Base-by-base conservation (phyloP, 78 protist species). In the Emiliania huxleyi region DNA sequence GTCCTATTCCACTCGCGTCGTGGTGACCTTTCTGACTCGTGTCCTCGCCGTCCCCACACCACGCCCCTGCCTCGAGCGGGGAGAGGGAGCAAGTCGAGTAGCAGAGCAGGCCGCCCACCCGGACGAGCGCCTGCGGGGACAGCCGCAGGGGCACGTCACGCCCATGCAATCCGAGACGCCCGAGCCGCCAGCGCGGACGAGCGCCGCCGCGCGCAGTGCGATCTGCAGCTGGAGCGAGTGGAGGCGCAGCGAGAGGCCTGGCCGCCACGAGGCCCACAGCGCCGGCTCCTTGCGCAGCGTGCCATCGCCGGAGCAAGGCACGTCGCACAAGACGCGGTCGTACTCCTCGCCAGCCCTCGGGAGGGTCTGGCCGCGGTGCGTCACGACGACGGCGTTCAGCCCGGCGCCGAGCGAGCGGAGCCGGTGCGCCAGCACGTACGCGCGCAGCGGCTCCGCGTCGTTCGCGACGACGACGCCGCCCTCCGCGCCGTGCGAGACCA, bases 281-380 rank as follows among this genome's bases (percentile, higher is more conserved):
- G 69, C 94, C 40, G 96, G 97, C 91, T 95, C 94, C 96, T 99
- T 99, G 21, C 99, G 93, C 25, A 96, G 52, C n/a, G 99, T 98
- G 23, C 99, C 99, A 89, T 99, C 99, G 46, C 97, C 93, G 15
- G 77, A 56, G 97, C 99, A 99, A 29, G 99, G 99, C n/a, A 98
- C 99, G 91, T 99, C 99, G 90, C 96, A 75, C 33, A 99, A 52
- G 26, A 99, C 92, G 12, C 97, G 90, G 62, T 98, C 99, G 77
- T 95, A 98, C 33, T 45, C 42, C n/a, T 62, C 90, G 45, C 38
- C 11, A 2, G 23, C 40, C 37, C 6, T 44, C 21, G 91, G 91
- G 1, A 89, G 6, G 69, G 38, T 5, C 90, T 91, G 90, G 23
- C 69, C 93, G 12, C 89, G 21, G 93, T 91, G 93, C 42, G 79